These are phyloP conservation scores for Trametes cinnabarina DNA, from an alignment of 768 basidiomycete genomes.

Conservation along the genomic window DNA sequence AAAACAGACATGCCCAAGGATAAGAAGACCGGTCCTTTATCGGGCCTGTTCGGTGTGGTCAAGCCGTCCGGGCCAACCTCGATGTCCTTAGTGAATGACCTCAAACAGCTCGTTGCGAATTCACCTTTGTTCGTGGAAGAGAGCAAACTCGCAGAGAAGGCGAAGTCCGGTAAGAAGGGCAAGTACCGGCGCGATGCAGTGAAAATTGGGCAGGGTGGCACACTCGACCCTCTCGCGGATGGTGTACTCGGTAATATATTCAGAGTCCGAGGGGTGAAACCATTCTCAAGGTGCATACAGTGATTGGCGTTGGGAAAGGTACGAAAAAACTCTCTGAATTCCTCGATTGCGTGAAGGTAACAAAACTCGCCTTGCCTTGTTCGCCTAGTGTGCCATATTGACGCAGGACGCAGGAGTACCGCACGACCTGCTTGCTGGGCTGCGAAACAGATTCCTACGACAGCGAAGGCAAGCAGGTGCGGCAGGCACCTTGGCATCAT, in stretches of 20 bases:
- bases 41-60: constrained; percentile 80
- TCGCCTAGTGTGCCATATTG: background rate
- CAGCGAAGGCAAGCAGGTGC: constrained; percentile 79
- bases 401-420: constrained; percentile 68
- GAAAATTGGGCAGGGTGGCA: constrained; percentile 93
- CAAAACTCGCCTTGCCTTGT: constrained; percentile 30
- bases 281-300: constrained; percentile 38
- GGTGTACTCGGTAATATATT: constrained; percentile 42
- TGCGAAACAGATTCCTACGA: constrained; percentile 96
- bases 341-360: constrained; percentile 83
- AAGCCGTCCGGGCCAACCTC: constrained; percentile 94
- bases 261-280: background rate
- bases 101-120: constrained; percentile 74
- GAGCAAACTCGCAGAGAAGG: constrained; percentile 47
- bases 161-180: constrained; percentile 31
- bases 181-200: constrained; percentile 44
- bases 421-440: constrained; percentile 85
- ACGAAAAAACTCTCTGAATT: constrained; percentile 86
- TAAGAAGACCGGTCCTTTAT: constrained; percentile 57
- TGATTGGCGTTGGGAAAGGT: constrained; percentile 84
- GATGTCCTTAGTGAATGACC: constrained; percentile 83
- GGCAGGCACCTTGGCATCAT: constrained; percentile 76
- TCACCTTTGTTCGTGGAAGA: constrained; percentile 77
- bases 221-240: constrained; percentile 94
- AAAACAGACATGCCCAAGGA: constrained; percentile 64